Conservation (phyloP, 140 eudicot genomes). For the Senecio squalidus region DNA sequence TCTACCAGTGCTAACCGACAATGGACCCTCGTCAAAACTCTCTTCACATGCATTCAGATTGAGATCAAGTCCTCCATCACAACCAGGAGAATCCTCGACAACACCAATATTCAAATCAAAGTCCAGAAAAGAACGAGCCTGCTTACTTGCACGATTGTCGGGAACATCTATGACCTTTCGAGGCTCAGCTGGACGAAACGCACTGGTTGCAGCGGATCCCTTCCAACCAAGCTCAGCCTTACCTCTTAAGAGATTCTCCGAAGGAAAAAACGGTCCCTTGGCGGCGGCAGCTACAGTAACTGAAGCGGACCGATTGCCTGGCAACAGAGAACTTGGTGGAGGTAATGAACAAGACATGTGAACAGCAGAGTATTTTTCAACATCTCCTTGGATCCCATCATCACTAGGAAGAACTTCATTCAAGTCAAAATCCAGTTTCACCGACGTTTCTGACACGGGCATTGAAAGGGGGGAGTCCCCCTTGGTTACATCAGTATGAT, state of each 20-base stretch:
- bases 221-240: conserved; percentile 75
- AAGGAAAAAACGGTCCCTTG: conserved; percentile 70
- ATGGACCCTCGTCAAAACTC: conserved; percentile 41
- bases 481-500: no score
- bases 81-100: no score
- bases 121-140: no score
- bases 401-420: conserved; percentile 66
- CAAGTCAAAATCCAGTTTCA: conserved; percentile 54
- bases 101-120: no score
- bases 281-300: conserved; percentile 85
- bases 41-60: conserved; percentile 74
- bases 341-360: conserved; percentile 22
- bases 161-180: conserved; percentile 20
- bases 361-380: conserved; percentile 16
- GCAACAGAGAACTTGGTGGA: conserved; percentile 11
- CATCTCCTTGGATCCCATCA: conserved; percentile 52
- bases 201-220: conserved; percentile 94
- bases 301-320: conserved; percentile 36
- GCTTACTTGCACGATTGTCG: no score
- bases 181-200: no score
- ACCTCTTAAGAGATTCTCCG: conserved; percentile 51
- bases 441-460: conserved; percentile 27
- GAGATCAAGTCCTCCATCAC: conserved; percentile 79
- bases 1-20: conserved; percentile 23
- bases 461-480: conserved; percentile 14